Base-by-base conservation (phyloP, 176 grass and related monocot genomes). In the Avena atlantica region DNA sequence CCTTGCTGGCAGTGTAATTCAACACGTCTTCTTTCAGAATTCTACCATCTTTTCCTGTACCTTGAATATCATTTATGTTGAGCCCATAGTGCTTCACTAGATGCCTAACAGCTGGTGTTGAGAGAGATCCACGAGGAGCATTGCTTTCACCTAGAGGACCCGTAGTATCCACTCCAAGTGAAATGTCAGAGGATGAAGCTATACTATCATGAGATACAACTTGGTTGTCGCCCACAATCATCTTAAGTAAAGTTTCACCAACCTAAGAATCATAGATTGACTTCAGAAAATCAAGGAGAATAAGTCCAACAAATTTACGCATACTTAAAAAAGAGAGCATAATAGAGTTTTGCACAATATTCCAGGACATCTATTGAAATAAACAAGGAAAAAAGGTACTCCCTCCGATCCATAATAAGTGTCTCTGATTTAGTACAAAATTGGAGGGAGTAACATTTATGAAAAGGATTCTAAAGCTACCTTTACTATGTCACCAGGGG, bases 211-310 rank as follows among this genome's bases (percentile, higher is more conserved):
- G 83, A 60, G 55, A 51, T 78, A 88, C 74, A 79, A 62, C 82
- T 85, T 98, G 85, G 80, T 82, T 73, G 36, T 89, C 82, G 11
- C 62, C 87, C 69, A 90, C 91, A 84, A 90, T 59, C 84, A 98
- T 96, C 83, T 94, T 94, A 45, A 98, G 65, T 86, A 98, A 92
- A 79, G 92, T 95, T 92, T 98, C 96, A 70, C 96, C 96, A 69
- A 98, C 96, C 96, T 98, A 91, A 60, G 79, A 10, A 81, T 70
- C 70, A 53, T 50, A 91, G 0, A 84, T 36, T 84, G 25, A 59
- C 59, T 74, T 80, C 66, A 36, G 68, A 67, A 75, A 85, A 64
- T 76, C 74, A 6, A 51, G 49, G 15, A 50, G 62, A 80, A 40
- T 50, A 82, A 61, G 25, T 37, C 60, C 53, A 19, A 78, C 15